Evolutionary conservation across 1,284 basidiomycete genomes (phyloP), one percentile per base, ranked within the genome.

Genomic region (Mrakiaceae sp.): DNA sequence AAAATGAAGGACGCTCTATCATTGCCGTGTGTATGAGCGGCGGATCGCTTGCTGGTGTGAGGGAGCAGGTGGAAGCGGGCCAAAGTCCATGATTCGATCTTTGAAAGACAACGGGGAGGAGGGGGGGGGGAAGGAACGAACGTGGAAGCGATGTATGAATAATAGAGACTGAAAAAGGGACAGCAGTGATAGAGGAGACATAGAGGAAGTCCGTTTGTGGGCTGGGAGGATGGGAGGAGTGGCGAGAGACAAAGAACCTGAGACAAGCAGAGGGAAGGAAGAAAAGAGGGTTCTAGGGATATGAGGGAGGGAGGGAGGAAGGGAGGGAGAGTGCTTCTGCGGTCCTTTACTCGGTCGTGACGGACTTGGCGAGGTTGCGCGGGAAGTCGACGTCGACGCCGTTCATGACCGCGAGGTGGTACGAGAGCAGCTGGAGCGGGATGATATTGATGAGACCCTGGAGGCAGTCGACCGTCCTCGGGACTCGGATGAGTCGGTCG

Each of bases 301-400:
- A 47, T 44, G 16, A 58, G 46, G 14, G 12, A 8, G 47, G 57
- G 57, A 16, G n/a, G 57, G 16, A 58, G 55, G 40, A 14, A 12
- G 40, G 42, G 42, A 16, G 27, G 8, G 12, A 54, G 12, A 54
- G 27, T 27, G 27, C 27, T 27, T 27, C 27, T 27, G 27, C 27
- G 27, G 55, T 57, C n/a, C 14, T 56, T 81, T 85, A 90, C 81
- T 90, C 88, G 54, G 83, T 83, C 58, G 87, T 90, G 68, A 90
- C 87, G 62, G 88, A 50, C 74, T 81, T 81, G 69, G 80, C 80
- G 84, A 98, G 80, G 81, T 98, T 98, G 73, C 95, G 83, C 42
- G 95, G 95, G 87, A 97, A 98, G 77, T 98, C 95, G 71, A 98
- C 95, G 75, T 98, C 94, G 70, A 92, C 93, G 61, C 95, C 95